phyloP scores from a whole-genome alignment of 345 rosid genomes.

The Salix caprea region DNA sequence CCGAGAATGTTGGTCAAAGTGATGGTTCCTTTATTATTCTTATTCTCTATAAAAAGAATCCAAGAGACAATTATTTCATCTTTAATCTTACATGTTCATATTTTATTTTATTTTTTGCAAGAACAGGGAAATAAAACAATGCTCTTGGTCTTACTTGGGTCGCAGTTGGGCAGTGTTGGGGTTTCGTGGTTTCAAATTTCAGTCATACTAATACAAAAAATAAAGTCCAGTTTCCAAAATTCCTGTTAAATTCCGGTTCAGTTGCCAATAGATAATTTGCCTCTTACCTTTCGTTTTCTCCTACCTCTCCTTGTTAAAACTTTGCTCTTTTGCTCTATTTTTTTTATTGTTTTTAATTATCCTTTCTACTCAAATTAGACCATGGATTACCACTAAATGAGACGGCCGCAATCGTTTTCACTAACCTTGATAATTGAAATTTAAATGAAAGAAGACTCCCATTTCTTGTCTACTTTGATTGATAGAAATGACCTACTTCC shows the following conservation, averaged over 20 bases:
- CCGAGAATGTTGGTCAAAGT: not conserved
- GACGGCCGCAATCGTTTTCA: not conserved
- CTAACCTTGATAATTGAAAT: not conserved
- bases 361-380: not conserved
- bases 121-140: not conserved
- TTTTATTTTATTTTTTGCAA: not conserved
- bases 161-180: not conserved
- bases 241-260: not conserved
- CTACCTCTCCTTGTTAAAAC: not conserved
- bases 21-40: not conserved
- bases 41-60: not conserved
- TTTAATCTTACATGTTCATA: not conserved
- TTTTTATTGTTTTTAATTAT: not conserved
- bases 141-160: not conserved
- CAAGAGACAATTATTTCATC: not conserved
- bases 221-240: not conserved
- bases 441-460: not conserved
- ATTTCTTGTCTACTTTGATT: not conserved
- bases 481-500: not conserved
- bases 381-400: not conserved
- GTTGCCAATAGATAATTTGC: not conserved
- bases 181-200: not conserved
- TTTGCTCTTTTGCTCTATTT: not conserved
- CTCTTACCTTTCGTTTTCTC: not conserved
- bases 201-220: not conserved